Base-by-base conservation (phyloP, 2,329 filamentous ascomycete genomes). In the Ambrosiella beaveri region DNA sequence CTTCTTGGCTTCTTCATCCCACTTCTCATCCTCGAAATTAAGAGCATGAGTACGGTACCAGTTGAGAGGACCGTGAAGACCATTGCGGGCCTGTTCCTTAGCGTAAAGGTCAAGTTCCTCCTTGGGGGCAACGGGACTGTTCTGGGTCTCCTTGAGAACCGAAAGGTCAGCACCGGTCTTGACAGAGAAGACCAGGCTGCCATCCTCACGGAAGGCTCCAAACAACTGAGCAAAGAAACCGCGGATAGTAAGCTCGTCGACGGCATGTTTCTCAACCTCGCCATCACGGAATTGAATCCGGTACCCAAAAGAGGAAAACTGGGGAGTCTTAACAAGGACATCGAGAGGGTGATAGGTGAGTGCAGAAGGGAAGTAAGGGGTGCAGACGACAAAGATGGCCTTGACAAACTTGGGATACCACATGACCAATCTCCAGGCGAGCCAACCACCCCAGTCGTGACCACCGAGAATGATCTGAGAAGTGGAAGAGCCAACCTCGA, bases 371-470 rank as follows among this genome's bases (percentile, higher is more conserved):
- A 65, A 65, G 68, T 84, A 95, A 0, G 90, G 86, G 36, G 88
- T 90, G 71, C 87, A 93, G 61, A 95, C 73, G 63, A 79, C 80
- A 72, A 95, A 91, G 61, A 95, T 74, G 64, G 82, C 83, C 44
- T 77, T 77, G 62, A 95, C 74, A 11, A 94, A 74, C 45, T 82
- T 71, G 0, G 87, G 88, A 65, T 89, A 75, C 77, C 82, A 88
- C 62, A 85, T 77, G 12, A 84, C 81, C 59, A 85, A 71, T 57
- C 88, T 81, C 75, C 87, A 94, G 57, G 85, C 83, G 36, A 90
- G 74, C 2, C 77, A 75, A 64, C 87, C 89, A 68, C 91, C 91
- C 87, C 91, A 96, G 71, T 97, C 91, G 71, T 96, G 91, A 7
- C 89, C 91, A 54, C 89, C 88, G 12, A 96, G 77, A 59, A 96